phyloP scores from a whole-genome alignment of 768 basidiomycete species.

The Naganishia vaughanmartiniae region DNA sequence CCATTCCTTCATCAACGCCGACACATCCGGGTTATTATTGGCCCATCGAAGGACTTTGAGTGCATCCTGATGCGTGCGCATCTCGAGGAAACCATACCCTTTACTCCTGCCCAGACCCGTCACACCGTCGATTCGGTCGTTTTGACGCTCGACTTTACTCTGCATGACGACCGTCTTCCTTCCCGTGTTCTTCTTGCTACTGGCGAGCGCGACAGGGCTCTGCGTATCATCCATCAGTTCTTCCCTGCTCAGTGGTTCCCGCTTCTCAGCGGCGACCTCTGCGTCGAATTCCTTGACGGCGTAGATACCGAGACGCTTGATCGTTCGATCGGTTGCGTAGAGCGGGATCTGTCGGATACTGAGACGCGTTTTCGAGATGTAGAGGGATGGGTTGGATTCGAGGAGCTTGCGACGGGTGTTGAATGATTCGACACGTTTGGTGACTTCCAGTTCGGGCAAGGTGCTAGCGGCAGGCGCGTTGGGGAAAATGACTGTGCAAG shows the following conservation, averaged over 20 bases:
- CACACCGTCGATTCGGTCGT: conserved; percentile 81
- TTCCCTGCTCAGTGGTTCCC: conserved; percentile 66
- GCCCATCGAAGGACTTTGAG: conserved; percentile 88
- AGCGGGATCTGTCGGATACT: conserved; percentile 89
- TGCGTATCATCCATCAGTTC: conserved; percentile 62
- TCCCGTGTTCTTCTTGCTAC: conserved; percentile 52
- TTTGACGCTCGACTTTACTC: conserved; percentile 84
- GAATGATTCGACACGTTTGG: conserved; percentile 79
- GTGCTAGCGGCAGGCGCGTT: conserved; percentile 74
- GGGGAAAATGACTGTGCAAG: conserved; percentile 73
- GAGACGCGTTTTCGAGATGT: conserved; percentile 89
- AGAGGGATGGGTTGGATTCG: conserved; percentile 86
- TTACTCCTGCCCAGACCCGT: conserved; percentile 83
- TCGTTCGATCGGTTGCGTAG: conserved; percentile 81
- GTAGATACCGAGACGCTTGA: conserved; percentile 82
- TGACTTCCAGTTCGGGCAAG: conserved; percentile 71
- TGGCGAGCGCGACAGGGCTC: conserved; percentile 45
- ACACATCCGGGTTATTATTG: conserved; percentile 77
- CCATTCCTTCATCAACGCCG: conserved; percentile 70
- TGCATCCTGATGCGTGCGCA: conserved; percentile 82
- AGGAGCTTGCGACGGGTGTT: conserved; percentile 78
- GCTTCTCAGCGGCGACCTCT: conserved; percentile 66
- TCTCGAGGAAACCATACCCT: conserved; percentile 94
- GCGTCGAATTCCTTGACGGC: conserved; percentile 73
- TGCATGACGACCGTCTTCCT: conserved; percentile 68